Base-by-base conservation (phyloP, 371 early-diverging fungal species). In the Mucor ambiguus region DNA sequence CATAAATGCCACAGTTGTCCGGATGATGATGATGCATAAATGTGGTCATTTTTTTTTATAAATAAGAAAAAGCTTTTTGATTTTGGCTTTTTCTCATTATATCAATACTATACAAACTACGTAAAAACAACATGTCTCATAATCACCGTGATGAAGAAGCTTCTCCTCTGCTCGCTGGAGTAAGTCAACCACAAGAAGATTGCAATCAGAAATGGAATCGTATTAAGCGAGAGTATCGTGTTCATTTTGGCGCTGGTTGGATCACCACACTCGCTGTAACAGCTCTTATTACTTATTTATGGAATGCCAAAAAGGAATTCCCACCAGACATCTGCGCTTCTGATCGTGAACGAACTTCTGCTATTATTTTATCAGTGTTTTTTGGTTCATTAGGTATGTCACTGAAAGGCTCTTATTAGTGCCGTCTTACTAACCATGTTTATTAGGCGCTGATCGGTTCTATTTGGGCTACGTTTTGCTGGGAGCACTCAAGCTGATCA, bases 381-480 rank as follows among this genome's bases (percentile, higher is more conserved):
- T 60, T 60, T 30, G 46, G 61, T 22, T 14, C 48, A 46, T 24
- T 44, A 29, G 61, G 61, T 60, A 46, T 32, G 32, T 56, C 10
- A 33, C 10, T 41, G 18, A 0, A 18, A 18, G 18, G 5, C 18
- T 18, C 14, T 28, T 1, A 5, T 12, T 2, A 11, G 14, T 3
- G 37, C 12, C 37, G 1, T 28, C 0, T 28, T 52, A 16, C 28
- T 52, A 6, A 24, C 16, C 16, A 12, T 52, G 6, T 52, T 12
- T 12, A 9, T 16, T 20, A 58, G 58, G 37, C 26, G 58, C 38
- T 38, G 86, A 85, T 72, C 84, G 86, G 43, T 84, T 85, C 78
- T 85, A 85, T 66, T 79, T 85, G 37, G 85, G 85, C 20, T 83
- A 84, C 24, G 64, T 85, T 44, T 70, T 84, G 66, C 59, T 80